These are phyloP conservation scores for Suillus bovinus DNA, from an alignment of 768 basidiomycete genomes.

Conservation along the genomic window DNA sequence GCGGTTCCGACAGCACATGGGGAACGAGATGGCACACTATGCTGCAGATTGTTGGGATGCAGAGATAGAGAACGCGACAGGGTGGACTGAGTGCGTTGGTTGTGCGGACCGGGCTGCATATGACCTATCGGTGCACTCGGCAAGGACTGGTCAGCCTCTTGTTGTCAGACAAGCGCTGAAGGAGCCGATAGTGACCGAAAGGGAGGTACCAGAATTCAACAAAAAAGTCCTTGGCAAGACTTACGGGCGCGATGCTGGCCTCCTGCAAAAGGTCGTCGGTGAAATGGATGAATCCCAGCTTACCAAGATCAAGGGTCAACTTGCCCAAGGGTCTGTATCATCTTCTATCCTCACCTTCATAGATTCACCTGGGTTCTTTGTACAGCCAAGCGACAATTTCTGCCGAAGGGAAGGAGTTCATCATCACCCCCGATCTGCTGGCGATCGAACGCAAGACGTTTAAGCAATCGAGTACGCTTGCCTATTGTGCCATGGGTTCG, in stretches of 20 bases:
- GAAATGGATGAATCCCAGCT: slow-evolving; percentile 68
- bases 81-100: slow-evolving; percentile 99
- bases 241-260: slow-evolving; percentile 80
- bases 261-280: slow-evolving; percentile 62
- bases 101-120: slow-evolving; percentile 99
- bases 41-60: slow-evolving; percentile 99
- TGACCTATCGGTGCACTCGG: slow-evolving; percentile 88
- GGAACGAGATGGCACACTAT: slow-evolving; percentile 99
- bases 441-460: slow-evolving; percentile 82
- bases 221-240: slow-evolving; percentile 89
- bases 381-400: slow-evolving; percentile 55
- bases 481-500: slow-evolving; percentile 6
- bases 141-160: slow-evolving; percentile 80
- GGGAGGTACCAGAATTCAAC: slow-evolving; percentile 76
- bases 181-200: slow-evolving; percentile 82
- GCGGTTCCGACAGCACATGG: slow-evolving; percentile 98
- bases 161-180: slow-evolving; percentile 85
- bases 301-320: slow-evolving; percentile 63
- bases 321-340: slow-evolving; percentile 62
- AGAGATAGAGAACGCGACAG: slow-evolving; percentile 83
- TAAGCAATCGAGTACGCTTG: slow-evolving; percentile 75
- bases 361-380: slow-evolving; percentile 10
- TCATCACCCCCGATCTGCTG: slow-evolving; percentile 70
- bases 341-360: neutral
- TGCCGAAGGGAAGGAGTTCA: slow-evolving; percentile 65